A percentile compares a stretch with the other conserved stretches of the same genome.
phyloP scores from a whole-genome alignment of 192 early-diverging fungal genomes.

The Lobosporangium transversale region DNA sequence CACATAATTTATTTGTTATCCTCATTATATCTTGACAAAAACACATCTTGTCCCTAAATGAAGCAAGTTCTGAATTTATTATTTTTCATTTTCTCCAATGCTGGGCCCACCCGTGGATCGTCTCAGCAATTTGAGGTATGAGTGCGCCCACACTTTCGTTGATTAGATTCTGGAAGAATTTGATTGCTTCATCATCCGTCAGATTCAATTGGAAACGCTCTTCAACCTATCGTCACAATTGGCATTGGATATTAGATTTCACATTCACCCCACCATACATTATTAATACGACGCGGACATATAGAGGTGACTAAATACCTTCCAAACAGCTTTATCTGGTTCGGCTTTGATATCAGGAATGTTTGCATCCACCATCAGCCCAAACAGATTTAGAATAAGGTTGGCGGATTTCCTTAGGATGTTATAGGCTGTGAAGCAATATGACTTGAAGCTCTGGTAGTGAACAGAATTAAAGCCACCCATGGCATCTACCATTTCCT shows the following conservation, averaged over 20 bases:
- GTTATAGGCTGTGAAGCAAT: conserved; percentile 96
- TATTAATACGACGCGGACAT: no score
- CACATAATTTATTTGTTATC: no score
- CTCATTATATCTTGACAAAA: no score
- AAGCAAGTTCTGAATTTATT: no score
- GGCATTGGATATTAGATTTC: no score
- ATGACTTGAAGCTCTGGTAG: conserved; percentile 92
- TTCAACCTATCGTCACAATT: conserved; percentile 78
- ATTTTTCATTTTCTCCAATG: conserved; percentile 75
- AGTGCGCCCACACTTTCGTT: conserved; percentile 93
- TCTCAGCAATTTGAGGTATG: conserved; percentile 98
- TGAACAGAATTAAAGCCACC: conserved; percentile 89
- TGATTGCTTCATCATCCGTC: conserved; percentile 92
- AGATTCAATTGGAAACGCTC: conserved; percentile 95
- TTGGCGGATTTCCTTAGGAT: conserved; percentile 93
- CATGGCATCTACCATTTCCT: conserved; percentile 99
- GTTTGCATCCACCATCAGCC: conserved; percentile 97
- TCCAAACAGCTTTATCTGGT: conserved; percentile 95
- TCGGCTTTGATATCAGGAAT: conserved; percentile 98
- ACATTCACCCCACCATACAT: no score
- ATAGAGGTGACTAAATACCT: no score
- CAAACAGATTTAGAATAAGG: conserved; percentile 96
- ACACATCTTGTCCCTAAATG: no score
- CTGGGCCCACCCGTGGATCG: conserved; percentile 96
- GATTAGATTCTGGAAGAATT: conserved; percentile 91